Evolutionary conservation across 495 filamentous ascomycete genomes (phyloP).

Genomic region (Chaetomium cochliodes): DNA sequence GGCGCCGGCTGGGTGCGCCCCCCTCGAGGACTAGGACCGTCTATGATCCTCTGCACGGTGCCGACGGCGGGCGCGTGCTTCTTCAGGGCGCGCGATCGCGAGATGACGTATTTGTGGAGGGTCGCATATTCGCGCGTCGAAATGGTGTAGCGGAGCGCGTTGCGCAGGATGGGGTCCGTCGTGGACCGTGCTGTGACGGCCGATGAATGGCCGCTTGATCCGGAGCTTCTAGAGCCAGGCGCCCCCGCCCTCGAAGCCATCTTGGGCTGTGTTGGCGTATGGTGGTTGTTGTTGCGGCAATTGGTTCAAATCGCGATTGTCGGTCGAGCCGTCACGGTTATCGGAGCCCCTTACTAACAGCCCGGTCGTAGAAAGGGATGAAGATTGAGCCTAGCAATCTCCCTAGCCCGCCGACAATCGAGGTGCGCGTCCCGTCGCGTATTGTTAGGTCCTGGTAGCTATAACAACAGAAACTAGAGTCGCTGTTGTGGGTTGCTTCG

Average conservation of each 20-base stretch:
- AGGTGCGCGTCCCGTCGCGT: not conserved
- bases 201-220: slow-evolving; percentile 29
- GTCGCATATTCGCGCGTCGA: slow-evolving; percentile 81
- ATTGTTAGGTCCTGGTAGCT: not conserved
- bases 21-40: slow-evolving; percentile 33
- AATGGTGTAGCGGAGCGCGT: slow-evolving; percentile 77
- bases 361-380: not conserved
- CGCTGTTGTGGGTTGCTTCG: not conserved
- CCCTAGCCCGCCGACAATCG: not conserved
- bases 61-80: slow-evolving; percentile 58
- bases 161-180: slow-evolving; percentile 65
- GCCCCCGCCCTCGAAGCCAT: slow-evolving; percentile 38
- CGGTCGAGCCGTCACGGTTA: not conserved
- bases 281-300: not conserved
- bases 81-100: slow-evolving; percentile 60
- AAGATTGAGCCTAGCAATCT: not conserved
- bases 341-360: not conserved
- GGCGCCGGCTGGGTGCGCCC: slow-evolving; percentile 15
- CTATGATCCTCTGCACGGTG: slow-evolving; percentile 50
- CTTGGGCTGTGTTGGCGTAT: not conserved
- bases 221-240: not conserved
- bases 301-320: not conserved
- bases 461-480: not conserved
- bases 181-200: slow-evolving; percentile 40
- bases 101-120: slow-evolving; percentile 74